Evolutionary conservation across 805 yeast genomes (phyloP).

Genomic region (Lipomyces kockii): DNA sequence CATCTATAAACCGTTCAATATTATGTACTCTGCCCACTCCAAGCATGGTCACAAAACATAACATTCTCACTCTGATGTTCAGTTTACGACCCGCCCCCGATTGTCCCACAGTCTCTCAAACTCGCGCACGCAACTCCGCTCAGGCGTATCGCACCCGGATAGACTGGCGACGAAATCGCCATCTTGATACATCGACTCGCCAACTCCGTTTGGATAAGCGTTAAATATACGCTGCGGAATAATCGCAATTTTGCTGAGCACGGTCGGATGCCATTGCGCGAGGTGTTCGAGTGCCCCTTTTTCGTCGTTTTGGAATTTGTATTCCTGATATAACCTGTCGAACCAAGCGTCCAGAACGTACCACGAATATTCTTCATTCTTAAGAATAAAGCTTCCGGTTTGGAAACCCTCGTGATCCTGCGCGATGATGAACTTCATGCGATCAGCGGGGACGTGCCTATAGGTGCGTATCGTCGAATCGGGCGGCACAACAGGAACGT

Average conservation of each 20-base stretch:
- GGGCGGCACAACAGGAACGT: slow-evolving; percentile 74
- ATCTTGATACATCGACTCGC: slow-evolving; percentile 38
- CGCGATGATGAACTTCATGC: slow-evolving; percentile 64
- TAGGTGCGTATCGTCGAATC: slow-evolving; percentile 71
- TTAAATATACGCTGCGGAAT: slow-evolving; percentile 66
- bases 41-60: too few species aligned
- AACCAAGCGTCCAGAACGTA: slow-evolving; percentile 79
- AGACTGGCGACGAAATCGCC: slow-evolving; percentile 44
- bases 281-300: slow-evolving; percentile 67
- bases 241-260: slow-evolving; percentile 72
- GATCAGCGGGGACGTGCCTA: slow-evolving; percentile 58
- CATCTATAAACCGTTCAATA: not conserved
- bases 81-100: slow-evolving; percentile 31
- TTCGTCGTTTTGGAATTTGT: slow-evolving; percentile 62
- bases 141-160: slow-evolving; percentile 37
- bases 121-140: slow-evolving; percentile 34
- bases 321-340: slow-evolving; percentile 71
- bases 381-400: slow-evolving; percentile 71
- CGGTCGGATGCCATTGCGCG: slow-evolving; percentile 91
- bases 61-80: not conserved
- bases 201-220: slow-evolving; percentile 42
- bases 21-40: not conserved
- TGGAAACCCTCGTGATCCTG: slow-evolving; percentile 70
- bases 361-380: slow-evolving; percentile 66
- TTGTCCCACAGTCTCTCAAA: slow-evolving; percentile 35